A percentile compares a stretch with the other conserved stretches of the same genome.
Evolutionary conservation across 2,329 filamentous ascomycete genomes (phyloP).

Genomic region (Penicillium sp.): DNA sequence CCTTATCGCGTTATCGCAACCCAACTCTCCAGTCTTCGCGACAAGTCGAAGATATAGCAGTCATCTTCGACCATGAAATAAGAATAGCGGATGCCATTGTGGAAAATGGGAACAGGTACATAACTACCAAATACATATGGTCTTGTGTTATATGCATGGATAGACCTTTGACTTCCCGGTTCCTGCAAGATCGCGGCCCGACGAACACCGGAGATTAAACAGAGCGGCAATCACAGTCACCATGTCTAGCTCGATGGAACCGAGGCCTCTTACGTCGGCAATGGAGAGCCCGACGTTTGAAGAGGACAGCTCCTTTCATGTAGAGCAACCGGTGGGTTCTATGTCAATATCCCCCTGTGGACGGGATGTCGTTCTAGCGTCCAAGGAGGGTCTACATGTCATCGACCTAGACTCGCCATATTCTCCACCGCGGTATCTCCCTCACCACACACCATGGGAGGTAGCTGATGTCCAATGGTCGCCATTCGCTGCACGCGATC

Average conservation of each 20-base stretch:
- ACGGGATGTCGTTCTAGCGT: slow-evolving; percentile 85
- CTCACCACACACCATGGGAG: slow-evolving; percentile 87
- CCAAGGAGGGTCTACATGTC: slow-evolving; percentile 84
- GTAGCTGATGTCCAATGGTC: slow-evolving; percentile 98
- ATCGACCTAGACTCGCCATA: slow-evolving; percentile 90
- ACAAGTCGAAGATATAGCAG: background rate
- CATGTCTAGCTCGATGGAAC: slow-evolving; percentile 39
- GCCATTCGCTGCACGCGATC: slow-evolving; percentile 82
- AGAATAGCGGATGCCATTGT: slow-evolving; percentile 4
- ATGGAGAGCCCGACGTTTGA: slow-evolving; percentile 88
- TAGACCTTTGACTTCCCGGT: slow-evolving; percentile 2
- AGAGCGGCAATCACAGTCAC: slow-evolving; percentile 14
- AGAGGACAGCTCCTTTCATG: slow-evolving; percentile 77
- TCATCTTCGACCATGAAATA: slow-evolving; percentile 1
- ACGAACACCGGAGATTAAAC: slow-evolving; percentile 7
- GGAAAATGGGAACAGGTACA: slow-evolving; percentile 3
- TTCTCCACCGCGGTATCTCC: slow-evolving; percentile 79
- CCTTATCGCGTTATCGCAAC: slow-evolving; percentile 20
- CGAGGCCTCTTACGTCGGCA: slow-evolving; percentile 53
- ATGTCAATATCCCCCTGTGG: slow-evolving; percentile 91
- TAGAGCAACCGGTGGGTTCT: slow-evolving; percentile 77
- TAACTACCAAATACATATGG: background rate
- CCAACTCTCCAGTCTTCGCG: slow-evolving; percentile 1
- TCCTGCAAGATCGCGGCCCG: slow-evolving; percentile 12
- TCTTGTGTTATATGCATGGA: slow-evolving; percentile 1